Conservation (phyloP, 345 rosid genomes). For the Mangifera indica region DNA sequence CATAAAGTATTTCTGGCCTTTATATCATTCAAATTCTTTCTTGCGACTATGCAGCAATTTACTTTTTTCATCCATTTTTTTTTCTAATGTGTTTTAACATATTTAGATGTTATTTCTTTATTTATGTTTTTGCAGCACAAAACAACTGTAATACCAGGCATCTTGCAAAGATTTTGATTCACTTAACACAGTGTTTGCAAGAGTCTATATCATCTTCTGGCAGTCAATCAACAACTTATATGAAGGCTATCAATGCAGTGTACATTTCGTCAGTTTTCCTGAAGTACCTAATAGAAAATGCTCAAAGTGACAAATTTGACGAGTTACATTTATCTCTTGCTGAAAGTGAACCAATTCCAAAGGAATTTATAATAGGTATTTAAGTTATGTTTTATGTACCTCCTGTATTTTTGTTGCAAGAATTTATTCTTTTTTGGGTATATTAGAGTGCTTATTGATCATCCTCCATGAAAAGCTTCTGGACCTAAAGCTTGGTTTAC, state of each 20-base stretch:
- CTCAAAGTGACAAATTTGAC: conserved; percentile 43
- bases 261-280: conserved; percentile 78
- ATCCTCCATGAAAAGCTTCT: neutral
- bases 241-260: conserved; percentile 72
- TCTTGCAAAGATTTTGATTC: conserved; percentile 83
- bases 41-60: neutral
- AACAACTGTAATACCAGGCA: conserved; percentile 79
- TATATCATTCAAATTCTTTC: neutral
- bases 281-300: conserved; percentile 72
- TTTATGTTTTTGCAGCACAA: conserved; percentile 50
- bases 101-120: neutral
- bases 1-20: neutral
- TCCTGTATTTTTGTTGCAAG: neutral
- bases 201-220: conserved; percentile 58
- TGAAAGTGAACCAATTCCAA: conserved; percentile 62
- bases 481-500: conserved; percentile 27
- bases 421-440: neutral
- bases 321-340: conserved; percentile 63
- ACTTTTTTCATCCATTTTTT: neutral
- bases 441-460: neutral
- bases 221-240: conserved; percentile 37
- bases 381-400: neutral
- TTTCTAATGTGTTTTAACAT: neutral
- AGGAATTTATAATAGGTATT: conserved; percentile 57
- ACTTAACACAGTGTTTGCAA: conserved; percentile 75